Conservation (phyloP, 2,329 filamentous ascomycete species). For the Tolypocladium cylindrosporum region DNA sequence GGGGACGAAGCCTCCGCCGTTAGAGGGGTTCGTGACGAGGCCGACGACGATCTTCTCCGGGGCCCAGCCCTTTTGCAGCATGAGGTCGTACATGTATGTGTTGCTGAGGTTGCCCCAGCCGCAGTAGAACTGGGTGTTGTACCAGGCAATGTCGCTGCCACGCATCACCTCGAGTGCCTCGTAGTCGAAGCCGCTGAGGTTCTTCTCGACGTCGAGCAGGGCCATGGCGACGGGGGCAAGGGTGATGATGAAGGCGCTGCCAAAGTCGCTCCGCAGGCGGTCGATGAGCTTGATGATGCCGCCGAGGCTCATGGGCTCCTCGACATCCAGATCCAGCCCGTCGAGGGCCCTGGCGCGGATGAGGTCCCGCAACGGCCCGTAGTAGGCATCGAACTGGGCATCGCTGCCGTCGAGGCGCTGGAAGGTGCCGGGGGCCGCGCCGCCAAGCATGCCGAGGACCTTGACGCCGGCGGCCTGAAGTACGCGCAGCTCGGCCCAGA, state of each 20-base stretch:
- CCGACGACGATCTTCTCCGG: constrained; percentile 69
- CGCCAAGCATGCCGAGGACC: constrained; percentile 79
- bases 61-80: constrained; percentile 56
- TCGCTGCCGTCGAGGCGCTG: constrained; percentile 42
- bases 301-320: constrained; percentile 61
- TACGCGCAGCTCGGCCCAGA: constrained; percentile 70
- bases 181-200: constrained; percentile 78
- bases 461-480: constrained; percentile 67
- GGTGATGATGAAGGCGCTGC: constrained; percentile 62
- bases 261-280: constrained; percentile 59
- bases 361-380: constrained; percentile 56
- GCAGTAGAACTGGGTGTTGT: constrained; percentile 90
- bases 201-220: constrained; percentile 40
- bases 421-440: constrained; percentile 69
- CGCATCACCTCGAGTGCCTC: constrained; percentile 58
- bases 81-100: constrained; percentile 37
- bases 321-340: constrained; percentile 70
- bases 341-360: constrained; percentile 53
- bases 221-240: constrained; percentile 75
- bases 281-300: constrained; percentile 60
- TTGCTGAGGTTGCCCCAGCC: constrained; percentile 59
- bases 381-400: constrained; percentile 62
- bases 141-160: constrained; percentile 64
- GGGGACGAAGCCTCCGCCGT: constrained; percentile 49
- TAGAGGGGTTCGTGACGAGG: constrained; percentile 66